Base-by-base conservation (phyloP, 305 asterid species). In the Salvia sclarea region DNA sequence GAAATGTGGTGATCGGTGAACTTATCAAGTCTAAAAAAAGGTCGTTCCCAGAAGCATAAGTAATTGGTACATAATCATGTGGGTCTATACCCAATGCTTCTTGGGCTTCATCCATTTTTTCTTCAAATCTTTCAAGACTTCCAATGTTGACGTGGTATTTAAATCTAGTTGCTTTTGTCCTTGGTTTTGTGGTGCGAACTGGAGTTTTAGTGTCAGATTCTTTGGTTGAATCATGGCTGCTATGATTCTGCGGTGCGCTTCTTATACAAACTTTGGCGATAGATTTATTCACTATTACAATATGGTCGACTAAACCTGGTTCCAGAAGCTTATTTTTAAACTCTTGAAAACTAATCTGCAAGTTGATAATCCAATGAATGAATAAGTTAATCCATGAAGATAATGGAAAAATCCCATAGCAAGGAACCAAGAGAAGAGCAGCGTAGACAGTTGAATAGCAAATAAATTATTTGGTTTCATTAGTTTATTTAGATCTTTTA, bases 301-400 rank as follows among this genome's bases (percentile, higher is more conserved):
- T 80, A 50, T 78, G 98, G 77, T 92, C 98, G 61, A 92, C 98
- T 62, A 87, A 61, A 63, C 98, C 98, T 16, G 95, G 96, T 76
- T 92, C 98, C 24, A 92, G 92, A 66, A 92, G 89, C 85, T 86
- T 92, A 79, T 83, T 89, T 61, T 84, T 89, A 88, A 92, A 92
- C 83, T 89, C 98, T 74, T 89, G 98, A 78, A 92, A 92, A 83
- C 95, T 92, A 68, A 92, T 92, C 98, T 92, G 96, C 88, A 76
- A 45, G 45, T 38, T 22, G 47, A 68, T 33, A 49, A 41, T 63
- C 70, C 57, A 63, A 49, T 40, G 24, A 65, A 66, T 22, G 61
- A n/a, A 62, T 28, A 71, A 24, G 53, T 58, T 56, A 45, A 35
- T 30, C 8, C 66, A 40, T 25, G 37, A 59, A 77, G 52, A 40